Percentiles rank a stretch among this genome's conserved stretches.
phyloP scores from a whole-genome alignment of 192 early-diverging fungal genomes.

The Spinellus fusiger region DNA sequence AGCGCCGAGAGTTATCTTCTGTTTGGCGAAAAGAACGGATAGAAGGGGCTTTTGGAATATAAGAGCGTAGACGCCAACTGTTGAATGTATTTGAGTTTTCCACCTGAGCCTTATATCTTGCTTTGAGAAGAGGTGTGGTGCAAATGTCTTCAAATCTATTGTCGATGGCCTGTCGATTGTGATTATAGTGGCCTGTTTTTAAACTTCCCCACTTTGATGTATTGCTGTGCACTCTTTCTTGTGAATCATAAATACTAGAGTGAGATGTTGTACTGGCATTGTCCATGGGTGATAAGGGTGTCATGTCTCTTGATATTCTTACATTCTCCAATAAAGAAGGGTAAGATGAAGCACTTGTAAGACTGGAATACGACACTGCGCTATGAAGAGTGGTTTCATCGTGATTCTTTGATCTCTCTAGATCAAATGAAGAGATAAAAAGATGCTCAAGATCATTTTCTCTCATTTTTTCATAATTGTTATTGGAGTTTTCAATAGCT shows the following conservation, averaged over 20 bases:
- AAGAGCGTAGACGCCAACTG: conserved; percentile 5
- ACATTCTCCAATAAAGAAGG: neutral
- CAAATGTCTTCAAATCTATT: conserved; percentile 25
- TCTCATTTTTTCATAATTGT: conserved; percentile 12
- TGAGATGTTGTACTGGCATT: neutral
- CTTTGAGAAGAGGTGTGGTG: conserved; percentile 25
- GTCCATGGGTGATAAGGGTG: neutral
- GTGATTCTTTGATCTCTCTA: neutral
- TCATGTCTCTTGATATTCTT: neutral
- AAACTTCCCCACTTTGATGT: conserved; percentile 19
- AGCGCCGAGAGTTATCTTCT: neutral
- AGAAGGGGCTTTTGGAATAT: neutral
- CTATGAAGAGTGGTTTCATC: neutral
- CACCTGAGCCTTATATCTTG: conserved; percentile 10
- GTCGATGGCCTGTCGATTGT: conserved; percentile 15
- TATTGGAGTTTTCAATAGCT: conserved; percentile 37
- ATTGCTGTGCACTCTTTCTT: conserved; percentile 12
- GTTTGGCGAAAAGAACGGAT: neutral
- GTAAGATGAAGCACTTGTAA: neutral
- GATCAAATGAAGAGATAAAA: conserved; percentile 27
- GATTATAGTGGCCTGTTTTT: conserved; percentile 20
- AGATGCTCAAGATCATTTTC: conserved; percentile 20
- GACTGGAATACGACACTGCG: neutral
- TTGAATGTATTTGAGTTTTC: neutral
- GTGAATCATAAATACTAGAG: conserved; percentile 14